Evolutionary conservation across 345 rosid genomes (phyloP).

Genomic region (Syzygium grande): DNA sequence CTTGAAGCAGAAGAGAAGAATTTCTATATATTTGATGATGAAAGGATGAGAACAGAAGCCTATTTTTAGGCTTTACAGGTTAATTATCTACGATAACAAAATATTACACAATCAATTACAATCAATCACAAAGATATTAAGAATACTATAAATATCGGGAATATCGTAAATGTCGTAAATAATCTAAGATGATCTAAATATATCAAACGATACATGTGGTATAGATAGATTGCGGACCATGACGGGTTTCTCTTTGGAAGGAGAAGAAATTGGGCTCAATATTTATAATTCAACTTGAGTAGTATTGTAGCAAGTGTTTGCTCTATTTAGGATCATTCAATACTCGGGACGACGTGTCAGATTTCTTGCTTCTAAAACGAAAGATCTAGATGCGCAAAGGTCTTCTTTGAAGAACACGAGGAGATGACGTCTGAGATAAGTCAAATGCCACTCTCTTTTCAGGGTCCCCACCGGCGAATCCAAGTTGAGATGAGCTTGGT

Average conservation of each 20-base stretch:
- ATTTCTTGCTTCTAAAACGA: neutral
- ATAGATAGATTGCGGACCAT: neutral
- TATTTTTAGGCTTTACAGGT: too few species aligned
- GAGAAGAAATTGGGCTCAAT: neutral
- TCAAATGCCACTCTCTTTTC: neutral
- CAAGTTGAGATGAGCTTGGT: neutral
- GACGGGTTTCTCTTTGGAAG: neutral
- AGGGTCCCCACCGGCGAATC: neutral
- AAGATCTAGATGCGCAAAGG: neutral
- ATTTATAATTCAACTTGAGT: too few species aligned
- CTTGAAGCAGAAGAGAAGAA: too few species aligned
- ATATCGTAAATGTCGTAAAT: too few species aligned
- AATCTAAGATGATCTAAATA: too few species aligned
- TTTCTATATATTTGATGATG: too few species aligned
- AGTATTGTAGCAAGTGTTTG: neutral
- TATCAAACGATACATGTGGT: neutral
- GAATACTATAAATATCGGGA: too few species aligned
- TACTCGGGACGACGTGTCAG: neutral
- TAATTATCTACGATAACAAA: too few species aligned
- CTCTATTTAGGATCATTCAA: neutral
- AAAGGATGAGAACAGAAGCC: too few species aligned
- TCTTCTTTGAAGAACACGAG: neutral
- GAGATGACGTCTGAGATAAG: neutral
- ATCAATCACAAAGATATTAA: too few species aligned
- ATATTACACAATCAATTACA: too few species aligned